Conservation (phyloP, 2,329 filamentous ascomycete genomes). For the Fusarium buxicola region DNA sequence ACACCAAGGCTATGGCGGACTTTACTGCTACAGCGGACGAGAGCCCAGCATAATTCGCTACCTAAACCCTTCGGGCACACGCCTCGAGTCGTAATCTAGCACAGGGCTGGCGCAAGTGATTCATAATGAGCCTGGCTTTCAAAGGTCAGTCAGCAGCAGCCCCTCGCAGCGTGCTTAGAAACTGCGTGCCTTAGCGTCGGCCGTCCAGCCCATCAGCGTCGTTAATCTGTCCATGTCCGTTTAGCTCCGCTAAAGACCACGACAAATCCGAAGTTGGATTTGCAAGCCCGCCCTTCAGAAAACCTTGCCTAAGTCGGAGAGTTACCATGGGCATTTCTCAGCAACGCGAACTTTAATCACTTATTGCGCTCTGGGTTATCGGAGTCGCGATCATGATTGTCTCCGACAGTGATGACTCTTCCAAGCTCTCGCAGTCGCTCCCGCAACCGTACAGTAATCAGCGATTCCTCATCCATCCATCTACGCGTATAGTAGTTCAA, state of each 20-base stretch:
- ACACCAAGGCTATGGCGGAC: not conserved
- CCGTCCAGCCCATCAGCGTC: slow-evolving; percentile 26
- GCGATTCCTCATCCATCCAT: slow-evolving; percentile 23
- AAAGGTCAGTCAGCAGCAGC: slow-evolving; percentile 28
- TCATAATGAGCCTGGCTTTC: slow-evolving; percentile 37
- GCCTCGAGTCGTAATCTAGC: slow-evolving; percentile 28
- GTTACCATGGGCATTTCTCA: slow-evolving; percentile 33
- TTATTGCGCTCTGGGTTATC: slow-evolving; percentile 29
- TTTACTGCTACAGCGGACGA: not conserved
- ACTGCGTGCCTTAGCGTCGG: slow-evolving; percentile 26
- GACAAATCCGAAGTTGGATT: slow-evolving; percentile 35
- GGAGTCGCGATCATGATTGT: slow-evolving; percentile 23
- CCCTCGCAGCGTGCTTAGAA: slow-evolving; percentile 27
- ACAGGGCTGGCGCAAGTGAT: slow-evolving; percentile 39
- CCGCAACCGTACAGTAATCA: slow-evolving; percentile 9
- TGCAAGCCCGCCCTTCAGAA: slow-evolving; percentile 28
- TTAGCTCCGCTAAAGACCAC: slow-evolving; percentile 28
- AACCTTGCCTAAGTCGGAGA: slow-evolving; percentile 22
- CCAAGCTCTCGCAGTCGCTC: slow-evolving; percentile 6
- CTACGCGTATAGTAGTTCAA: slow-evolving; percentile 19
- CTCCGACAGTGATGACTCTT: slow-evolving; percentile 35
- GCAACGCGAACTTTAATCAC: slow-evolving; percentile 36
- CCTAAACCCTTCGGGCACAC: slow-evolving; percentile 2
- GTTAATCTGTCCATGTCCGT: slow-evolving; percentile 24
- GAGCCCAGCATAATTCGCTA: not conserved